A percentile compares a stretch with the other conserved stretches of the same genome.
phyloP scores from a whole-genome alignment of 106 monocot genomes.

The Alisma plantagoaquatica region DNA sequence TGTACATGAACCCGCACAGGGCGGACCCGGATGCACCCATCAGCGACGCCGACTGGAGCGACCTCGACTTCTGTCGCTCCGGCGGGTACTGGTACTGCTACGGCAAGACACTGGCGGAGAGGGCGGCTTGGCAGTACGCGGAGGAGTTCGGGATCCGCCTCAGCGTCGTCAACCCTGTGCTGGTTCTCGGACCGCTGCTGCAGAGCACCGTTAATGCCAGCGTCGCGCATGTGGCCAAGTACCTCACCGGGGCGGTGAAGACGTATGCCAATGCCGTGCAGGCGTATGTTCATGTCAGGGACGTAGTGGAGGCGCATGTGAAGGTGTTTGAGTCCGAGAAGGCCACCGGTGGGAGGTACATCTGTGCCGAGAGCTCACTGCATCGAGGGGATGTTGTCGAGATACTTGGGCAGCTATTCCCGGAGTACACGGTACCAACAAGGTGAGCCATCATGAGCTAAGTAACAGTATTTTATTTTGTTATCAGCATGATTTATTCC shows the following conservation, averaged over 20 bases:
- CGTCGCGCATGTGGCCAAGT: slow-evolving; percentile 19
- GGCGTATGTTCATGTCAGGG: slow-evolving; percentile 44
- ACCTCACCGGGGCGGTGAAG: slow-evolving; percentile 23
- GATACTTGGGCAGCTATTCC: slow-evolving; percentile 34
- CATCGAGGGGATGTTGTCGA: slow-evolving; percentile 43
- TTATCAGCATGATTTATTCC: too few relatives aligned
- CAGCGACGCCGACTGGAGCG: slow-evolving; percentile 11
- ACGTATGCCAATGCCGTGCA: slow-evolving; percentile 25
- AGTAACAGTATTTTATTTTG: neutral
- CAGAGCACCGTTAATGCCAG: slow-evolving; percentile 27
- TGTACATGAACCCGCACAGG: slow-evolving; percentile 10
- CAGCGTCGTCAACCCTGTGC: slow-evolving; percentile 26
- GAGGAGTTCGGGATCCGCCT: slow-evolving; percentile 16
- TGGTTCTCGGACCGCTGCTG: slow-evolving; percentile 31
- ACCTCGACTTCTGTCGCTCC: slow-evolving; percentile 24
- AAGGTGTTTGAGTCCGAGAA: slow-evolving; percentile 27
- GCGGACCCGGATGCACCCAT: neutral
- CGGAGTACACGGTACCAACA: slow-evolving; percentile 38
- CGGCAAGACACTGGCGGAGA: slow-evolving; percentile 30
- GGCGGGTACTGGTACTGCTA: slow-evolving; percentile 49
- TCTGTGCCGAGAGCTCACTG: slow-evolving; percentile 23
- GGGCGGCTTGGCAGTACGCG: slow-evolving; percentile 20
- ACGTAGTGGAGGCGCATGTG: slow-evolving; percentile 42
- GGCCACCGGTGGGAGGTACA: slow-evolving; percentile 34
- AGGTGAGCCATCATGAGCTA: slow-evolving; percentile 15